Evolutionary conservation across 345 rosid genomes (phyloP), one percentile per base, ranked within the genome.

Genomic region (Cochlearia excelsa): DNA sequence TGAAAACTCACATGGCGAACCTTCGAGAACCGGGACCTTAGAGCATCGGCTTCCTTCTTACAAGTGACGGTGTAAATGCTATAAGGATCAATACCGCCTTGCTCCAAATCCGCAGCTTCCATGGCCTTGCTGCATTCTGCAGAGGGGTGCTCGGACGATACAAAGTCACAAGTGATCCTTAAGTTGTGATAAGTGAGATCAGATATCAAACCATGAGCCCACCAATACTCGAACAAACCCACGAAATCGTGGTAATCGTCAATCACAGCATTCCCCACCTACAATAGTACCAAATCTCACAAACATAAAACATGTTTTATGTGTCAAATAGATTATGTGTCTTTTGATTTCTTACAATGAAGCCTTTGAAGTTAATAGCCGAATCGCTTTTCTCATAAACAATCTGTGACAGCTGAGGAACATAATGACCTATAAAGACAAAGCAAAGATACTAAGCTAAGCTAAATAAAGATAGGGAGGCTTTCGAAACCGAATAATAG

Each of bases 221-320:
- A 93, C 97, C 99, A 93, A 53, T 85, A 93, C 61, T 93, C 95
- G 58, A 93, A 93, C 9, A 87, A 79, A 34, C 99, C 99, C 40
- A 89, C 57, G 2, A n/a, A 71, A 69, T 89, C 97, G 72, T 87
- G 80, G 69, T 85, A 80, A 57, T 89, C 99, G 76, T 93, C 99
- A 1, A 83, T 93, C 56, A 93, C 96, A 46, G 91, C 99, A 75
- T 89, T 93, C 48, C 97, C 95, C 9, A 89, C 99, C 99, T 93
- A 63, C 26, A 42, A 1, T 7, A 38, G 1, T 6, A 47, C 61
- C 53, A 65, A 11, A 46, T 30, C 1, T 9, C 47, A 45, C 59
- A 58, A 51, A 34, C 31, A 37, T 35, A 26, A 30, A 2, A 7
- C 26, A 30, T 1, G 4, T 5, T 43, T 26, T 23, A 16, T 16